Conservation (phyloP, 83 land plant species). For the Diphasiastrum complanatum region DNA sequence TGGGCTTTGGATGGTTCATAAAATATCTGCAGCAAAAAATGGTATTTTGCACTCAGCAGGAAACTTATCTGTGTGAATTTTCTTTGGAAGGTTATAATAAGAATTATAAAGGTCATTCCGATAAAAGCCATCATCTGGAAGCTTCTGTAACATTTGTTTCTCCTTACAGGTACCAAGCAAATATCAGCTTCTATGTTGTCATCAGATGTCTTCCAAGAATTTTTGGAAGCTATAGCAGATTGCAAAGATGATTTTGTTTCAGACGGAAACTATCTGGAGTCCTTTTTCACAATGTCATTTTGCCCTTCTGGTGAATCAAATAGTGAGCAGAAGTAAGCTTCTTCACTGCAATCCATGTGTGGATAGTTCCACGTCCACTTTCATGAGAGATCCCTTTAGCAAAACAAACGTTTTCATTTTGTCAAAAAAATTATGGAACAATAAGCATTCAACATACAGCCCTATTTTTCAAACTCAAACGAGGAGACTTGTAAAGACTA, state of each 20-base stretch:
- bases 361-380: too few species aligned
- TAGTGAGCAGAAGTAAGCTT: too few species aligned
- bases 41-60: slow-evolving; percentile 32
- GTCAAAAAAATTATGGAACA: too few species aligned
- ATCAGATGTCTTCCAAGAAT: slow-evolving; percentile 28
- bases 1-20: slow-evolving; percentile 24
- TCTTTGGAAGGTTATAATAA: too few species aligned
- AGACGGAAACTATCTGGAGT: slow-evolving; percentile 36
- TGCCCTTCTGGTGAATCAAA: slow-evolving; percentile 21
- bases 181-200: neutral
- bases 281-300: slow-evolving; percentile 37
- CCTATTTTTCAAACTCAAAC: too few species aligned
- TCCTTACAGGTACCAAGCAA: slow-evolving; percentile 28
- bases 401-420: too few species aligned
- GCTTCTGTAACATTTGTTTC: neutral
- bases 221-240: slow-evolving; percentile 29
- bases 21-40: slow-evolving; percentile 23
- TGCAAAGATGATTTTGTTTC: slow-evolving; percentile 39
- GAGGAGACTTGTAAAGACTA: too few species aligned
- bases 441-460: too few species aligned
- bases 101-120: too few species aligned
- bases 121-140: too few species aligned
- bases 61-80: neutral
- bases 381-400: too few species aligned
- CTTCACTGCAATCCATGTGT: too few species aligned